A percentile compares a stretch with the other conserved stretches of the same genome.
These are phyloP conservation scores for Raddia guianensis DNA, from an alignment of 176 grass and related monocot genomes.

Conservation along the genomic window DNA sequence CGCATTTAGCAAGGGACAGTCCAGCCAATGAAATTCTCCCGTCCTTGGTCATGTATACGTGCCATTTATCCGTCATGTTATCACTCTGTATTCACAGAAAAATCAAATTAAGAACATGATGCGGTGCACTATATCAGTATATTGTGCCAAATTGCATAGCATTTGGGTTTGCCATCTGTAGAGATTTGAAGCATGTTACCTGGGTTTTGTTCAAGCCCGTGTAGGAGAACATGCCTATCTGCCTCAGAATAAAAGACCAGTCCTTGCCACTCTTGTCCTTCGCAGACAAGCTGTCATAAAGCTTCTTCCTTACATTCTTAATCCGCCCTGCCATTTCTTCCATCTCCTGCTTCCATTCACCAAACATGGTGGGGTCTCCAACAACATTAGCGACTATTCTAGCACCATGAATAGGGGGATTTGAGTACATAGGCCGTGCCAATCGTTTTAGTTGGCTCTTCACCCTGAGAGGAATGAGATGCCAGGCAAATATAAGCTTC, in stretches of 20 bases:
- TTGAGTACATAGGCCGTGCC: slow-evolving; percentile 94
- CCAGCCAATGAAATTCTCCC: slow-evolving; percentile 90
- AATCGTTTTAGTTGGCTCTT: slow-evolving; percentile 98
- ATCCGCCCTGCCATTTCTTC: slow-evolving; percentile 88
- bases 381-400: slow-evolving; percentile 92
- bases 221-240: slow-evolving; percentile 99
- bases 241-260: slow-evolving; percentile 91
- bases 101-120: background rate
- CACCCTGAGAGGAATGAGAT: slow-evolving; percentile 54
- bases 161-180: background rate
- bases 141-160: background rate
- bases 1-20: slow-evolving; percentile 74
- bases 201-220: slow-evolving; percentile 87
- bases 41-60: slow-evolving; percentile 98
- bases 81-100: slow-evolving; percentile 59
- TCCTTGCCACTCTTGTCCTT: slow-evolving; percentile 90
- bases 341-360: slow-evolving; percentile 98
- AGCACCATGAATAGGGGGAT: slow-evolving; percentile 89
- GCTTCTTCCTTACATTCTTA: slow-evolving; percentile 85
- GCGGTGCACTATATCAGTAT: background rate
- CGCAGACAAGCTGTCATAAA: slow-evolving; percentile 66
- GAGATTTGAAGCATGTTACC: slow-evolving; percentile 41
- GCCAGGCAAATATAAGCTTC: background rate
- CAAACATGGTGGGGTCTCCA: slow-evolving; percentile 80
- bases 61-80: slow-evolving; percentile 93